Base-by-base conservation (phyloP, 768 basidiomycete species). In the Dendrothele bispora region DNA sequence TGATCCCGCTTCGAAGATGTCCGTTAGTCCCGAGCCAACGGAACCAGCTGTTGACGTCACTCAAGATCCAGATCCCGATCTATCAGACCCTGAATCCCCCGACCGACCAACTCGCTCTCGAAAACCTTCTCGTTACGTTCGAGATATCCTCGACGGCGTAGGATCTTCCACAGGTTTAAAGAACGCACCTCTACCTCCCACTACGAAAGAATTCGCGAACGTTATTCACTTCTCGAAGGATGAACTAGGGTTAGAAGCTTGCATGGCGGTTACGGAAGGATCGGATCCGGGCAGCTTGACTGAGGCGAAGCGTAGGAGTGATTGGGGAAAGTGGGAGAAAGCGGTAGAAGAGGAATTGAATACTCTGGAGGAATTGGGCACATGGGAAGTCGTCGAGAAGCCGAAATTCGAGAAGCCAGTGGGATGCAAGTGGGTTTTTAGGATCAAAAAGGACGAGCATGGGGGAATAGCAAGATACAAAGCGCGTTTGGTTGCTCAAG, bases 401-500 rank as follows among this genome's bases (percentile, higher is more conserved):
- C 72, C 72, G 0, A 20, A 37, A 1, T 61, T 55, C 4, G 46
- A 39, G 15, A 73, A 71, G 27, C 27, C 66, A 7, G 57, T 78
- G n/a, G 65, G 68, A 3, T 61, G 52, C 36, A 60, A 65, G 15
- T 77, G 72, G 71, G 72, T 78, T 5, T 78, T 67, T 51, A 53
- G 52, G 15, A 50, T 62, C 22, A 80, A 81, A 54, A 46, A 57
- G 26, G 68, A 74, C 48, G 49, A 61, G 1, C 36, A 55, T 1
- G 72, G 74, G 12, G 40, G 56, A 1, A 58, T 75, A 22, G 44
- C 52, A 2, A 55, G 61, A 7, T 68, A 69, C 65, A 78, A 77
- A 53, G 75, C 69, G 1, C 48, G 69, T 1, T 60, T 79, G 1
- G 71, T 76, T 1, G 70, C 72, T 2, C 56, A 67, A 39, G 69